These are phyloP conservation scores for Stephanodiscus minutulus DNA, from an alignment of 108 stramenopile genomes.

Conservation along the genomic window DNA sequence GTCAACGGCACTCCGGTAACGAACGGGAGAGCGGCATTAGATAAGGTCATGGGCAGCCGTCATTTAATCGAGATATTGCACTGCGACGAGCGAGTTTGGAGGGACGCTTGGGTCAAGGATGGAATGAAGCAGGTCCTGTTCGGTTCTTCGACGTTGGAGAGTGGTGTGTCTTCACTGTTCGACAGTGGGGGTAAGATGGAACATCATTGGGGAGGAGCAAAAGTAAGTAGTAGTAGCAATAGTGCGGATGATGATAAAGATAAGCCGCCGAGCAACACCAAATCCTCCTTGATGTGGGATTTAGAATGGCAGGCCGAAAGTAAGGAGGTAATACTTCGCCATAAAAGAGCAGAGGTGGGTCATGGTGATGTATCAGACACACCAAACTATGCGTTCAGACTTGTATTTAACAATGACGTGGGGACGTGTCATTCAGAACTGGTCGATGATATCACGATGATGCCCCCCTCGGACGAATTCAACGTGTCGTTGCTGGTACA, in stretches of 20 bases:
- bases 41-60: slow-evolving; percentile 37
- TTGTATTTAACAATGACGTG: slow-evolving; percentile 23
- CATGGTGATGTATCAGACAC: neutral
- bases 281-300: slow-evolving; percentile 14
- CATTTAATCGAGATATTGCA: slow-evolving; percentile 37
- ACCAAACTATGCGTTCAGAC: slow-evolving; percentile 24
- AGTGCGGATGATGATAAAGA: slow-evolving; percentile 3
- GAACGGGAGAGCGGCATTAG: slow-evolving; percentile 27
- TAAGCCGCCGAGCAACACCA: neutral
- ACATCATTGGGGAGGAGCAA: neutral
- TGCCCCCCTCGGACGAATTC: slow-evolving; percentile 40
- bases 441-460: slow-evolving; percentile 17
- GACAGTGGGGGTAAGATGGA: slow-evolving; percentile 5
- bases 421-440: slow-evolving; percentile 37
- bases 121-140: slow-evolving; percentile 15
- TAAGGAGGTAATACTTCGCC: slow-evolving; percentile 19
- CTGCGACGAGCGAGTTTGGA: slow-evolving; percentile 38
- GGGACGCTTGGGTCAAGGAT: slow-evolving; percentile 34
- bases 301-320: slow-evolving; percentile 19
- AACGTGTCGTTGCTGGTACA: slow-evolving; percentile 31
- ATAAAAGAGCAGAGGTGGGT: neutral
- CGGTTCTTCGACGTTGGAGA: neutral
- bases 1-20: slow-evolving; percentile 36
- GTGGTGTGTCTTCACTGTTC: slow-evolving; percentile 10
- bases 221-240: neutral